phyloP scores from a whole-genome alignment of 2,329 filamentous ascomycete species.

The Fusarium continuum region DNA sequence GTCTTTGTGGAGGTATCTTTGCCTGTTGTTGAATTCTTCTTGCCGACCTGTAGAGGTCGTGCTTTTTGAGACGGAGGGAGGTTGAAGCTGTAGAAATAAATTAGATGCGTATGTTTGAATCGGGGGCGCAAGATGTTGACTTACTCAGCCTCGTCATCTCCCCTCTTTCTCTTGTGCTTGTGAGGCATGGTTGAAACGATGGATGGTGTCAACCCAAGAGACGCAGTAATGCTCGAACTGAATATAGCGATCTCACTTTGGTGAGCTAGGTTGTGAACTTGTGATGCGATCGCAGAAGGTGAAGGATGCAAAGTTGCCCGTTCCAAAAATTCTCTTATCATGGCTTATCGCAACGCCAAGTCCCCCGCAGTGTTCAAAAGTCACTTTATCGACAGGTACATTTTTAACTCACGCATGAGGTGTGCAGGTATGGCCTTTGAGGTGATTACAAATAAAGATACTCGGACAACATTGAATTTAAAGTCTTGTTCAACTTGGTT shows the following conservation, averaged over 20 bases:
- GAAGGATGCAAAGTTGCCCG: conserved; percentile 7
- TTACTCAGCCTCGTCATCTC: conserved; percentile 53
- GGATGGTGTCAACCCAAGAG: too few relatives aligned
- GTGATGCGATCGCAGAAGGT: background rate
- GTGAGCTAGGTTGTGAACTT: too few relatives aligned
- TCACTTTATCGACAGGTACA: background rate
- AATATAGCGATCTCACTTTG: too few relatives aligned
- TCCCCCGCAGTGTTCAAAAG: background rate
- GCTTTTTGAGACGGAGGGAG: conserved; percentile 61
- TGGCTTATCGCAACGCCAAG: conserved; percentile 18
- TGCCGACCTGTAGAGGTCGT: conserved; percentile 59
- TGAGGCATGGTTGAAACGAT: conserved; percentile 72
- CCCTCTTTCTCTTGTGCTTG: conserved; percentile 78
- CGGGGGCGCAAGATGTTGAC: background rate
- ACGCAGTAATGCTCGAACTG: too few relatives aligned
- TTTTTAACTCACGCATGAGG: background rate
- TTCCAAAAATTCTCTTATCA: conserved; percentile 44
- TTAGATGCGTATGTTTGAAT: conserved; percentile 23
- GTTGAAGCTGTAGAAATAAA: conserved; percentile 54
- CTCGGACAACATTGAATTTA: background rate
- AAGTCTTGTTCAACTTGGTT: too few relatives aligned
- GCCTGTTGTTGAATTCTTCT: conserved; percentile 44
- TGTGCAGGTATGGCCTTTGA: rapidly evolving
- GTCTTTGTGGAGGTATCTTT: conserved; percentile 44
- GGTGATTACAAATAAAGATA: background rate